Evolutionary conservation across 2,329 filamentous ascomycete genomes (phyloP).

Genomic region (Calonectria pauciramosa): DNA sequence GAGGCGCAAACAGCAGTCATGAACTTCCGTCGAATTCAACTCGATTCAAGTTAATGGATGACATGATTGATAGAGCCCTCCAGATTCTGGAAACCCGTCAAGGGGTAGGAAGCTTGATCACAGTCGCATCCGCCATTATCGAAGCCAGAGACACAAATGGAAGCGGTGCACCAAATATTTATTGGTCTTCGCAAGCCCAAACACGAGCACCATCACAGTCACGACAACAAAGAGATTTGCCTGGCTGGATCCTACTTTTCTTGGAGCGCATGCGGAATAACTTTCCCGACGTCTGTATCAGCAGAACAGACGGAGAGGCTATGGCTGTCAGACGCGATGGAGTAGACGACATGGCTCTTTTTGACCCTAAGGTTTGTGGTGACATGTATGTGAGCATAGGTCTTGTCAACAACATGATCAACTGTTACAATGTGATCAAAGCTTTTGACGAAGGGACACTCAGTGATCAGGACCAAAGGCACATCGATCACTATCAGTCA

Average conservation of each 20-base stretch:
- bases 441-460: background rate
- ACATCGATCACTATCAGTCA: background rate
- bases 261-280: background rate
- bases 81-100: background rate
- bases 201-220: background rate
- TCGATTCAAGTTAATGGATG: background rate
- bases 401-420: background rate
- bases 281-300: background rate
- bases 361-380: background rate
- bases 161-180: background rate
- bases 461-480: background rate
- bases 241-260: background rate
- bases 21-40: background rate
- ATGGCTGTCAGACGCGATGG: background rate
- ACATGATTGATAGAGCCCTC: background rate
- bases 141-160: background rate
- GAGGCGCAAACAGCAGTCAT: background rate
- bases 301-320: background rate
- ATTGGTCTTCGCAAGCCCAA: background rate
- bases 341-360: background rate
- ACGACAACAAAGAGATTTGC: background rate
- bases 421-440: background rate
- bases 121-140: background rate
- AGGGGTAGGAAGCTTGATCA: background rate
- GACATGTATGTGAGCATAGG: background rate